Conservation (phyloP, 352 stramenopile species). For the Phytophthora colocasiae region DNA sequence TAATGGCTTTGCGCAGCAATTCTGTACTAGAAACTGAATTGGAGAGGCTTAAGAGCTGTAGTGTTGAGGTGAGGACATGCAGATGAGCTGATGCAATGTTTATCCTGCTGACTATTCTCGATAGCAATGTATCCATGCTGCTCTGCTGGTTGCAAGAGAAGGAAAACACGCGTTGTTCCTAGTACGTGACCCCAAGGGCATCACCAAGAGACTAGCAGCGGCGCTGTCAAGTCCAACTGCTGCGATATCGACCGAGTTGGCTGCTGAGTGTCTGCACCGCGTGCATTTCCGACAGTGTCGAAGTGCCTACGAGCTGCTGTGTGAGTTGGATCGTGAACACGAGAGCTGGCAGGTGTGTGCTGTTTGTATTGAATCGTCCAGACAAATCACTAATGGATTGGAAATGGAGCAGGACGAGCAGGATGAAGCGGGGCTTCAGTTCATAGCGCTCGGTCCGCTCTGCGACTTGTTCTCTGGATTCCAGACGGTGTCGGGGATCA, state of each 20-base stretch:
- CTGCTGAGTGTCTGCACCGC: slow-evolving; percentile 33
- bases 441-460: slow-evolving; percentile 45
- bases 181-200: slow-evolving; percentile 28
- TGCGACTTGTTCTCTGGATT: slow-evolving; percentile 48
- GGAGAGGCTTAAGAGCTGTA: slow-evolving; percentile 12
- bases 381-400: slow-evolving; percentile 14
- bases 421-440: slow-evolving; percentile 13
- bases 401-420: slow-evolving; percentile 19
- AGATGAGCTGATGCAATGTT: too few relatives aligned
- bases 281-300: slow-evolving; percentile 46
- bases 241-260: slow-evolving; percentile 21
- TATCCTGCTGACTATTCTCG: background rate
- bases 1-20: slow-evolving; percentile 13
- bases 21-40: slow-evolving; percentile 6
- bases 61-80: slow-evolving; percentile 20
- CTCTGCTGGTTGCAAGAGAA: slow-evolving; percentile 19
- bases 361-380: slow-evolving; percentile 10
- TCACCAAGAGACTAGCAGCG: slow-evolving; percentile 34
- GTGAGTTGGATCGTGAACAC: slow-evolving; percentile 39
- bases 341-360: slow-evolving; percentile 36
- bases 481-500: slow-evolving; percentile 41
- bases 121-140: slow-evolving; percentile 30
- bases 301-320: slow-evolving; percentile 45
- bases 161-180: slow-evolving; percentile 28
- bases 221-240: slow-evolving; percentile 17